These are phyloP conservation scores for Corylus heterophylla DNA, from an alignment of 306 rosid species.

Conservation along the genomic window DNA sequence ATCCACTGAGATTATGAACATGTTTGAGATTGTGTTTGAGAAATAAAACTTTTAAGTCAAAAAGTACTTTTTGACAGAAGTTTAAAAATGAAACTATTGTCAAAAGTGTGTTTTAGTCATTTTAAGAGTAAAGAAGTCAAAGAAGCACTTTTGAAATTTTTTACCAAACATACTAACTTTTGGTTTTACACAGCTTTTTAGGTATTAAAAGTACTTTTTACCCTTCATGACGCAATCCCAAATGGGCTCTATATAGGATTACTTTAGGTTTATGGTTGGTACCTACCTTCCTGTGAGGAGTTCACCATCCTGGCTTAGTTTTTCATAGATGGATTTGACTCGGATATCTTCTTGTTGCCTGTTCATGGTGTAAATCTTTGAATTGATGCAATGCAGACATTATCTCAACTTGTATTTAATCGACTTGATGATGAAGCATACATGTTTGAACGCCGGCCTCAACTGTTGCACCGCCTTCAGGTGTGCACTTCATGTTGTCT, in stretches of 20 bases:
- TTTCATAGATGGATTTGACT: constrained; percentile 14
- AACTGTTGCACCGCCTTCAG: constrained; percentile 95
- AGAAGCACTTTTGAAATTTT: too few species aligned
- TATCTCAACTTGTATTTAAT: constrained; percentile 86
- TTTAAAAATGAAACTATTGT: too few species aligned
- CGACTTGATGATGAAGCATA: constrained; percentile 93
- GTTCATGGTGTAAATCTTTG: constrained; percentile 17
- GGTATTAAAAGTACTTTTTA: too few species aligned
- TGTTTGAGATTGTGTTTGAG: too few species aligned
- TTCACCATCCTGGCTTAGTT: neutral
- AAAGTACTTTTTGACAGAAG: too few species aligned
- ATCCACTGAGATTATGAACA: neutral
- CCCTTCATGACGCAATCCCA: too few species aligned
- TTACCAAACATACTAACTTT: too few species aligned
- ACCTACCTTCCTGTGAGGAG: neutral
- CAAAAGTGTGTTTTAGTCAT: too few species aligned
- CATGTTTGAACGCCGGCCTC: constrained; percentile 88
- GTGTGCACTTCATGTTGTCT: constrained; percentile 42
- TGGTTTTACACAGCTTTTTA: too few species aligned
- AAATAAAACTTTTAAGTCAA: too few species aligned
- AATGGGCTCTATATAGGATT: neutral
- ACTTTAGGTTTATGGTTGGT: neutral
- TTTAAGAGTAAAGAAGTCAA: too few species aligned
- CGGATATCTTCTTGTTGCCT: constrained; percentile 1
- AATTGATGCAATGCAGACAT: constrained; percentile 51